Percentiles rank a stretch among this genome's conserved stretches.
Evolutionary conservation across 768 basidiomycete genomes (phyloP).

Genomic region (Daedalea quercina): DNA sequence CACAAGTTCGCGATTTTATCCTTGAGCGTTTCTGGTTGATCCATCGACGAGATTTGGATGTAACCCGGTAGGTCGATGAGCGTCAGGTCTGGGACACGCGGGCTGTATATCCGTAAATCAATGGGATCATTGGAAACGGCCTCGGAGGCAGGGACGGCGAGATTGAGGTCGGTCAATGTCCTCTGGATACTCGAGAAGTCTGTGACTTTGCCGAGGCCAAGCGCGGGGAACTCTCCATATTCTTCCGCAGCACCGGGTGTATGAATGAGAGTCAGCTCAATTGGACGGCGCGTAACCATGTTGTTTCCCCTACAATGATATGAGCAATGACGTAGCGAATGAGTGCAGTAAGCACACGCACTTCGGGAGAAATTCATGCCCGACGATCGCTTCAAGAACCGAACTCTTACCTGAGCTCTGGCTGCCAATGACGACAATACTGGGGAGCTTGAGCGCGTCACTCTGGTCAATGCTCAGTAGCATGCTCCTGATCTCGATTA

Average conservation of each 20-base stretch:
- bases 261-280: constrained; percentile 95
- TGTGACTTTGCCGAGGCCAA: constrained; percentile 84
- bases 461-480: constrained; percentile 95
- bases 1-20: constrained; percentile 88
- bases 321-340: neutral
- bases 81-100: constrained; percentile 93
- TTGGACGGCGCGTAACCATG: constrained; percentile 98
- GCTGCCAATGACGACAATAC: constrained; percentile 97
- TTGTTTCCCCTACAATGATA: constrained; percentile 74
- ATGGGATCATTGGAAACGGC: constrained; percentile 94
- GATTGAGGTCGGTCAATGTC: constrained; percentile 90
- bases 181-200: constrained; percentile 91
- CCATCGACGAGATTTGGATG: constrained; percentile 89
- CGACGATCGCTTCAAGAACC: constrained; percentile 94
- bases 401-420: constrained; percentile 99
- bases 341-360: constrained; percentile 34
- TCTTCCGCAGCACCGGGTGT: constrained; percentile 68
- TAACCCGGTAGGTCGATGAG: constrained; percentile 98
- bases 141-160: constrained; percentile 84
- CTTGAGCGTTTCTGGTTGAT: constrained; percentile 92
- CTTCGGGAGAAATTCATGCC: constrained; percentile 98
- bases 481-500: constrained; percentile 94
- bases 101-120: constrained; percentile 93
- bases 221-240: constrained; percentile 91
- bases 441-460: constrained; percentile 89